Evolutionary conservation across 2,329 filamentous ascomycete species (phyloP).

Genomic region (Epicoccum sorghinum): DNA sequence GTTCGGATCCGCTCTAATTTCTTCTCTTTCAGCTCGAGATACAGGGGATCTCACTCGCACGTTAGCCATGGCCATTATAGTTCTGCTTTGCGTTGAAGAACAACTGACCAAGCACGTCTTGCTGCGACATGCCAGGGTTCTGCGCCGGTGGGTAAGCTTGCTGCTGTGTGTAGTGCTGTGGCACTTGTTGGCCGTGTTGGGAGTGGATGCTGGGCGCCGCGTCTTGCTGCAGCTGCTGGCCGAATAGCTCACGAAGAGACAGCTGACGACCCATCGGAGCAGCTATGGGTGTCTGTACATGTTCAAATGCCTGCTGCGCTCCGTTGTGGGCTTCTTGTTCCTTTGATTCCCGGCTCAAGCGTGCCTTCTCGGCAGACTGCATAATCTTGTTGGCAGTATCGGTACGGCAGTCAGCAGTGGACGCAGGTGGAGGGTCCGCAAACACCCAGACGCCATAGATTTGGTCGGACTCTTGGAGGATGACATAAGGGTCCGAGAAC

Average conservation of each 20-base stretch:
- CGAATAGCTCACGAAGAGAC: constrained; percentile 60
- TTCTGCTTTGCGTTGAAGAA: constrained; percentile 46
- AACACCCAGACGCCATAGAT: constrained; percentile 71
- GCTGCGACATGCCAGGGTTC: constrained; percentile 28
- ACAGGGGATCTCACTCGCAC: neutral
- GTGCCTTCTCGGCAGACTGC: constrained; percentile 60
- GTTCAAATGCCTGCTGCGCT: constrained; percentile 28
- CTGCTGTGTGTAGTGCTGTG: constrained; percentile 5
- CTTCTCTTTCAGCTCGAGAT: neutral
- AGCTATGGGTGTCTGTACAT: constrained; percentile 40
- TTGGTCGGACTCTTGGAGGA: constrained; percentile 53
- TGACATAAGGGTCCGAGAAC: constrained; percentile 63
- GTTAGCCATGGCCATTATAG: constrained; percentile 32
- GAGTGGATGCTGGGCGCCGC: constrained; percentile 56
- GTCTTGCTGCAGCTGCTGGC: constrained; percentile 60
- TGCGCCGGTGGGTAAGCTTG: constrained; percentile 22
- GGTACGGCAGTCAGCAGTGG: constrained; percentile 58
- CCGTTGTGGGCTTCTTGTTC: constrained; percentile 31
- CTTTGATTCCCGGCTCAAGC: constrained; percentile 53
- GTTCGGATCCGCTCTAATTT: neutral
- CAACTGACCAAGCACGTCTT: constrained; percentile 42
- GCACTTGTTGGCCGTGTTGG: constrained; percentile 8
- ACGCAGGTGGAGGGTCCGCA: constrained; percentile 62
- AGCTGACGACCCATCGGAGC: constrained; percentile 60
- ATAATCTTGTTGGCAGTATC: constrained; percentile 61